phyloP scores from a whole-genome alignment of 2,329 filamentous ascomycete genomes.

The Ophidiomyces ophidiicola region DNA sequence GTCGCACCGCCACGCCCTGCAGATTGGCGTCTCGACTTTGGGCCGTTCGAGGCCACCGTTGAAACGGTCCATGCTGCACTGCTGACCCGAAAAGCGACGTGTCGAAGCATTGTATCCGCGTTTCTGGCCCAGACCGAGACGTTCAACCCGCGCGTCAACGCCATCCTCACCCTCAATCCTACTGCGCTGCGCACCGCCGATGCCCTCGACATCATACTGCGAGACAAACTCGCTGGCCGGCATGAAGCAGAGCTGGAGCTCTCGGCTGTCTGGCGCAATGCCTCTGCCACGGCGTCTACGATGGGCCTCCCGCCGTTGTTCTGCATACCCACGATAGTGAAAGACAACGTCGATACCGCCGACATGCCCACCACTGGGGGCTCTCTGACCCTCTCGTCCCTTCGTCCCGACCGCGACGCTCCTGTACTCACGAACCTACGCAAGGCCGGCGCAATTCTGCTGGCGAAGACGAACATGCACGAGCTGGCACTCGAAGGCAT shows the following conservation, averaged over 20 bases:
- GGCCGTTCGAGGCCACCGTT: constrained; percentile 48
- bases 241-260: no score
- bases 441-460: constrained; percentile 43
- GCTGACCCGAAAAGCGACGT: constrained; percentile 42
- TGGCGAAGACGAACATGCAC: constrained; percentile 51
- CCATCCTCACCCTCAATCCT: constrained; percentile 44
- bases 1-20: no score
- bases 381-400: constrained; percentile 38
- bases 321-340: constrained; percentile 50
- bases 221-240: not conserved
- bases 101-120: constrained; percentile 42
- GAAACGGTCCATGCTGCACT: constrained; percentile 45
- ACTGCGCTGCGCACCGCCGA: constrained; percentile 40
- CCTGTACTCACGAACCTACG: constrained; percentile 41
- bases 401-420: constrained; percentile 36
- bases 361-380: constrained; percentile 48
- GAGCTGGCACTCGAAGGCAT: constrained; percentile 54
- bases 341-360: constrained; percentile 51
- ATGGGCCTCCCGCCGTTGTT: constrained; percentile 39
- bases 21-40: constrained; percentile 35
- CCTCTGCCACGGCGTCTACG: not conserved
- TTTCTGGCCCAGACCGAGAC: constrained; percentile 47
- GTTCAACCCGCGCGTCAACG: constrained; percentile 46
- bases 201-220: constrained; percentile 31
- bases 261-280: not conserved